These are phyloP conservation scores for Cystobasidiopsis lactophilus DNA, from an alignment of 768 basidiomycete genomes.

Conservation along the genomic window DNA sequence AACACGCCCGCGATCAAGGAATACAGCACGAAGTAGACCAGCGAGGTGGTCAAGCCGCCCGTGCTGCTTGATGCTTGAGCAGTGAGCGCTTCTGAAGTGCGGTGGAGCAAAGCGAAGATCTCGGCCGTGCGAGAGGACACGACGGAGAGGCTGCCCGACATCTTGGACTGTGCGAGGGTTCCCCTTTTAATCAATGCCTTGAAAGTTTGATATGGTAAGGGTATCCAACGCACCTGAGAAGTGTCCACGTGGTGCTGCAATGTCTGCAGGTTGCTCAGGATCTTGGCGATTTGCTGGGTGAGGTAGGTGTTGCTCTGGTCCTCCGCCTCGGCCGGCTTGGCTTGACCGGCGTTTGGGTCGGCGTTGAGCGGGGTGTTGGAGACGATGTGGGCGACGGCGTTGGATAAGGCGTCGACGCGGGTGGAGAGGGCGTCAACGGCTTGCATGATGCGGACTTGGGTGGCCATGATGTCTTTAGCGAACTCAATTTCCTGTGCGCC, in stretches of 20 bases:
- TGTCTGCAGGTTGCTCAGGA: not conserved
- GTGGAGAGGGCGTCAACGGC: conserved; percentile 18
- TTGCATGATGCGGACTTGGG: conserved; percentile 16
- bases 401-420: conserved; percentile 12
- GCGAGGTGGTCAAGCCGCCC: not conserved
- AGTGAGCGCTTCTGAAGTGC: not conserved
- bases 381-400: not conserved
- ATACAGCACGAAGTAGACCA: not conserved
- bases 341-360: conserved; percentile 1
- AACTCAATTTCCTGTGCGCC: conserved; percentile 6
- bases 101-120: conserved; percentile 1
- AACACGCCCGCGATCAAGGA: not conserved
- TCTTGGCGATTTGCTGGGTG: not conserved
- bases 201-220: not conserved
- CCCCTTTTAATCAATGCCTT: not conserved
- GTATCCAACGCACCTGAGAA: not conserved
- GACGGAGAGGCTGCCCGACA: not conserved
- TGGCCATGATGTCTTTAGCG: conserved; percentile 18
- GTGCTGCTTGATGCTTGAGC: not conserved
- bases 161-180: conserved; percentile 1
- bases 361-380: not conserved
- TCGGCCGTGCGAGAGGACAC: conserved; percentile 2
- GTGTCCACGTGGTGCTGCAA: conserved; percentile 1
- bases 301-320: not conserved
- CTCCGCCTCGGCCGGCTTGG: not conserved